Evolutionary conservation across 305 asterid species (phyloP).

Genomic region (Petunia hybrid): DNA sequence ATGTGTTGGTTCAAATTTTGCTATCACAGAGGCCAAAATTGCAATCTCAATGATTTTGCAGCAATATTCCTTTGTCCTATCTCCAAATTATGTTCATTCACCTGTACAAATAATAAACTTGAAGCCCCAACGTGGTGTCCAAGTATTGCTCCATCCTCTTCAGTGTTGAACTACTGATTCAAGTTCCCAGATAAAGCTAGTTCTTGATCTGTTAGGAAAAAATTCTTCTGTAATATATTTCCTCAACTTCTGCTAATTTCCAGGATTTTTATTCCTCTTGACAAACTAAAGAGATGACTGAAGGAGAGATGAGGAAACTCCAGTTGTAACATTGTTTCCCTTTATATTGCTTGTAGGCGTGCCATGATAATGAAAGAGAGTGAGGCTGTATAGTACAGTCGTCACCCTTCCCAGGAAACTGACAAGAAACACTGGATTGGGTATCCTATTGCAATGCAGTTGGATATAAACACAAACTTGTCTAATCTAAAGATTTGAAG

Average conservation of each 20-base stretch:
- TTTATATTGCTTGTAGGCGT: background rate
- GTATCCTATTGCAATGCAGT: background rate
- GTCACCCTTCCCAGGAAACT: background rate
- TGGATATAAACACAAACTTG: background rate
- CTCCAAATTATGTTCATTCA: constrained; percentile 55
- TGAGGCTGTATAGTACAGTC: background rate
- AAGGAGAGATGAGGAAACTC: background rate
- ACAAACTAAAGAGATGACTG: background rate
- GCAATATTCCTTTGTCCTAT: constrained; percentile 51
- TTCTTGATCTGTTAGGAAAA: background rate
- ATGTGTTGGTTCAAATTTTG: constrained; percentile 63
- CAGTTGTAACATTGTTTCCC: background rate
- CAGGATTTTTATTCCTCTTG: background rate
- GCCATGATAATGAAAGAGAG: background rate
- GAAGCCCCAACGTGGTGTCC: constrained; percentile 60
- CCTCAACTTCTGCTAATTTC: background rate
- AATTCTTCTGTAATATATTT: background rate
- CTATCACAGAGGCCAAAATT: constrained; percentile 58
- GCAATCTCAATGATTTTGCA: constrained; percentile 64
- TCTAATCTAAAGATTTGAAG: background rate
- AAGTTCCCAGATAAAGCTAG: too few species aligned
- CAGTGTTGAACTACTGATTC: background rate
- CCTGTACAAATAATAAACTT: constrained; percentile 50
- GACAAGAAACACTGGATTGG: background rate
- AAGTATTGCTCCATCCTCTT: constrained; percentile 50